Evolutionary conservation across 225 moss, liverwort and hornwort genomes (phyloP), one percentile per base, ranked within the genome.

Genomic region (Pseudisothecium myosuroides): DNA sequence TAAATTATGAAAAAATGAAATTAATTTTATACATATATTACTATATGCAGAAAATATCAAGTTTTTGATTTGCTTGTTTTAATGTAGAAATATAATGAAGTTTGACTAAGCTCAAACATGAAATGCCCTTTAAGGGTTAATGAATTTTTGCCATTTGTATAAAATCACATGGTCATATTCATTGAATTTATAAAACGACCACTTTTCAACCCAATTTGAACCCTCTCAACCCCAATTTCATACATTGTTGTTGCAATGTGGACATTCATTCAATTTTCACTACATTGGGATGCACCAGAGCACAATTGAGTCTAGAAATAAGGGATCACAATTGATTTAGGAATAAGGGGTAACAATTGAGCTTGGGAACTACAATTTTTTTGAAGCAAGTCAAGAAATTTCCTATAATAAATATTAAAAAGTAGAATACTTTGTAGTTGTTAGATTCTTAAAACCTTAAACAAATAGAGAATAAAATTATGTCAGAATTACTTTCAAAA

Each of bases 401-500:
- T 8, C 13, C 13, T 23, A 13, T 23, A n/a, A n/a, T n/a, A 68
- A 68, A n/a, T 22, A n/a, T 12, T 2, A 3, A 68, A 12, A 68
- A 22, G 7, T 68, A 68, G 22, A 68, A 68, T 68, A 67, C 22
- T 37, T n/a, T 67, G 22, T n/a, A 37, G 22, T 67, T n/a, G 1
- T 21, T n/a, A 67, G 5, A 67, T 4, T n/a, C 12, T n/a, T 21
- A 66, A n/a, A n/a, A 20, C 11, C 6, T 37, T 11, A 37, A 65
- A 65, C 34, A 65, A 18, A 65, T 34, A 16, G 34, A 65, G 5
- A 19, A 37, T 6, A 67, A 67, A 37, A 19, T 10, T 19, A 66
- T 5, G 2, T 37, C 0, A 20, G 0, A 37, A 68, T 12, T 12
- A n/a, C n/a, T 2, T 68, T 22, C 1, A 68, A n/a, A n/a, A 68